These are phyloP conservation scores for Trichoderma oligosporum DNA, from an alignment of 2,329 filamentous ascomycete species.

Conservation along the genomic window DNA sequence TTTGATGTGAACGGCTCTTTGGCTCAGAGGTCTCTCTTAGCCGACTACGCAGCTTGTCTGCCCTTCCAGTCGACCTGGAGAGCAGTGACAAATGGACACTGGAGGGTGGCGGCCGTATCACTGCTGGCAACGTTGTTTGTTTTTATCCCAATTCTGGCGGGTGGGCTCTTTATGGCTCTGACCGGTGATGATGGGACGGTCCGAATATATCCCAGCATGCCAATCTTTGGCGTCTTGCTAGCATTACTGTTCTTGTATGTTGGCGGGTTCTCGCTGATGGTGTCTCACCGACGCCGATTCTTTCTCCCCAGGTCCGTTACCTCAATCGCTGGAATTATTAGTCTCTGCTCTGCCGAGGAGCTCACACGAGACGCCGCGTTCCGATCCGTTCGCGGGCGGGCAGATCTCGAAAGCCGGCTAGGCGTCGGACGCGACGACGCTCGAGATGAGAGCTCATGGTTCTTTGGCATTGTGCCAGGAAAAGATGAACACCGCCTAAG, in stretches of 20 bases:
- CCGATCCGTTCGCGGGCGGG: slow-evolving; percentile 60
- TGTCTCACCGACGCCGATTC: slow-evolving; percentile 58
- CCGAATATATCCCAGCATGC: slow-evolving; percentile 67
- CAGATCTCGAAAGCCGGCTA: slow-evolving; percentile 65
- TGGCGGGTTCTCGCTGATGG: slow-evolving; percentile 56
- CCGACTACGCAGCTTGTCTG: slow-evolving; percentile 65
- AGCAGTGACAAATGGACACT: slow-evolving; percentile 60
- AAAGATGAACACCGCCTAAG: slow-evolving; percentile 42
- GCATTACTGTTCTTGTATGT: slow-evolving; percentile 68
- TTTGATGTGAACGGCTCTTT: slow-evolving; percentile 52
- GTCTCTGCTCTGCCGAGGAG: slow-evolving; percentile 70
- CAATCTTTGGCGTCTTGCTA: slow-evolving; percentile 70
- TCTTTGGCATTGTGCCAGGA: slow-evolving; percentile 43
- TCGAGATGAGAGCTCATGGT: slow-evolving; percentile 51
- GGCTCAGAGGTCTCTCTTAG: slow-evolving; percentile 61
- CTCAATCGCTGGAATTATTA: slow-evolving; percentile 72
- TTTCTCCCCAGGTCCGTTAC: slow-evolving; percentile 69
- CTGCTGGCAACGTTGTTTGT: slow-evolving; percentile 57
- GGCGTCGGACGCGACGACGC: slow-evolving; percentile 48
- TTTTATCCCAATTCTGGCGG: slow-evolving; percentile 62
- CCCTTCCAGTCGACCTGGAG: slow-evolving; percentile 57
- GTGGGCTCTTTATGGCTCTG: slow-evolving; percentile 70
- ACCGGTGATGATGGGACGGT: slow-evolving; percentile 51
- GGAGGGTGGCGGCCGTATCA: slow-evolving; percentile 59
- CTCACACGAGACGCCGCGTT: slow-evolving; percentile 71